Conservation (phyloP, 305 asterid genomes). For the Fraxinus latifolia region DNA sequence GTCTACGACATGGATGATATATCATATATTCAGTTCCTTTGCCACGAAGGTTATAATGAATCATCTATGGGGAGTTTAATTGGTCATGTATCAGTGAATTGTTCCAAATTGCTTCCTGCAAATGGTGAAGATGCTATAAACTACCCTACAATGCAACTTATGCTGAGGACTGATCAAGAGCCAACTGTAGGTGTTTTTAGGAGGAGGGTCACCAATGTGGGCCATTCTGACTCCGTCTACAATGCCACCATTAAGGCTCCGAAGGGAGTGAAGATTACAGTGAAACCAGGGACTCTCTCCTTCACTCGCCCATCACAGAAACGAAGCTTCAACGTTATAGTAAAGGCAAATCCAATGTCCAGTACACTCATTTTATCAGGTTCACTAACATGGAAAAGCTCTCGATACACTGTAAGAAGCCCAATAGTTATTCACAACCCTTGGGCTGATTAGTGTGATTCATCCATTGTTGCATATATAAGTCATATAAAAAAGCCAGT, state of each 20-base stretch:
- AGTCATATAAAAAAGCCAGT: not conserved
- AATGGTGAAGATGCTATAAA: slow-evolving; percentile 67
- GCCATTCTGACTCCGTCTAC: slow-evolving; percentile 43
- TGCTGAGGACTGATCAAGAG: slow-evolving; percentile 45
- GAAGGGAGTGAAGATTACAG: slow-evolving; percentile 56
- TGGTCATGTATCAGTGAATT: slow-evolving; percentile 42
- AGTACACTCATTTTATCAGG: slow-evolving; percentile 45
- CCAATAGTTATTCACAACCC: slow-evolving; percentile 63
- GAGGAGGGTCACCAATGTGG: slow-evolving; percentile 69
- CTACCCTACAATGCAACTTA: slow-evolving; percentile 83
- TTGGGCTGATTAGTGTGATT: slow-evolving; percentile 26
- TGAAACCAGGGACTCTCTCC: slow-evolving; percentile 50
- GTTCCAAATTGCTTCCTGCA: slow-evolving; percentile 63
- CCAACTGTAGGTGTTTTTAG: slow-evolving; percentile 58
- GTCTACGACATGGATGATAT: slow-evolving; percentile 74
- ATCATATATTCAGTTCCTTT: slow-evolving; percentile 70
- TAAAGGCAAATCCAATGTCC: slow-evolving; percentile 57
- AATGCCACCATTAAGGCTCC: slow-evolving; percentile 69
- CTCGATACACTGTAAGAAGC: slow-evolving; percentile 50
- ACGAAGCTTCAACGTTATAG: slow-evolving; percentile 68
- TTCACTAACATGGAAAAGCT: slow-evolving; percentile 65
- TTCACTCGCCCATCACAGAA: slow-evolving; percentile 47
- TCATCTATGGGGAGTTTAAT: slow-evolving; percentile 50
- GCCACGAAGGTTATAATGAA: slow-evolving; percentile 64
- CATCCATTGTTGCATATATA: not conserved